A percentile compares a stretch with the other conserved stretches of the same genome.
Conservation (phyloP, 1,139 yeast genomes). For the Diutina pseudorugosa region DNA sequence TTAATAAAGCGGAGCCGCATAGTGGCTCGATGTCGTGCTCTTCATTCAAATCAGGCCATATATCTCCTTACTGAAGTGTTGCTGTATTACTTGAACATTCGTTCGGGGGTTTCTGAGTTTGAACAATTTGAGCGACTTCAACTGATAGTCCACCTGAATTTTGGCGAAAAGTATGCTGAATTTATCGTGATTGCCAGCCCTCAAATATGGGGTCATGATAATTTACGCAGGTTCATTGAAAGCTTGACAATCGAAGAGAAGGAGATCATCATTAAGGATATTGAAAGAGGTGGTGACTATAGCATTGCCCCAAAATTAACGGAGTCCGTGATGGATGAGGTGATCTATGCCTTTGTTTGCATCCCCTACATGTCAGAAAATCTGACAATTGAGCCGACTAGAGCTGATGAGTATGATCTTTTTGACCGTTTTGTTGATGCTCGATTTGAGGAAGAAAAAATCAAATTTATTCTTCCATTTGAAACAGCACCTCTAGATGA, state of each 20-base stretch:
- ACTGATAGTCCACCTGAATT: neutral
- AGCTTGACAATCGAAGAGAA: neutral
- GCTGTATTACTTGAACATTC: neutral
- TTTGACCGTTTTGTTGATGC: neutral
- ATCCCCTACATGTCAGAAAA: neutral
- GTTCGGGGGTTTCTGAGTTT: neutral
- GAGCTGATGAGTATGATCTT: neutral
- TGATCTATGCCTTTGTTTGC: neutral
- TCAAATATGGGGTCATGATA: neutral
- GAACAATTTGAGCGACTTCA: neutral
- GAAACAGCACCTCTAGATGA: neutral
- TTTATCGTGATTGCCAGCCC: neutral
- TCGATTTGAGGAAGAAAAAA: neutral
- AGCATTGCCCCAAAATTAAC: neutral
- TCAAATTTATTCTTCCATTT: neutral
- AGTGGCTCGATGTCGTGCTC: conserved; percentile 3
- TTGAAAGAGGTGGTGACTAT: neutral
- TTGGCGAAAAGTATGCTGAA: neutral
- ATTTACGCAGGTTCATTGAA: neutral
- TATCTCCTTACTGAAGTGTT: neutral
- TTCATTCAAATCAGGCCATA: neutral
- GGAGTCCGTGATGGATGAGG: neutral
- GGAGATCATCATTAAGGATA: neutral
- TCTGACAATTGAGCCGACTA: neutral
- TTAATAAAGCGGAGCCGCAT: neutral